Evolutionary conservation across 495 filamentous ascomycete genomes (phyloP).

Genomic region (Schizothecium vesticola): DNA sequence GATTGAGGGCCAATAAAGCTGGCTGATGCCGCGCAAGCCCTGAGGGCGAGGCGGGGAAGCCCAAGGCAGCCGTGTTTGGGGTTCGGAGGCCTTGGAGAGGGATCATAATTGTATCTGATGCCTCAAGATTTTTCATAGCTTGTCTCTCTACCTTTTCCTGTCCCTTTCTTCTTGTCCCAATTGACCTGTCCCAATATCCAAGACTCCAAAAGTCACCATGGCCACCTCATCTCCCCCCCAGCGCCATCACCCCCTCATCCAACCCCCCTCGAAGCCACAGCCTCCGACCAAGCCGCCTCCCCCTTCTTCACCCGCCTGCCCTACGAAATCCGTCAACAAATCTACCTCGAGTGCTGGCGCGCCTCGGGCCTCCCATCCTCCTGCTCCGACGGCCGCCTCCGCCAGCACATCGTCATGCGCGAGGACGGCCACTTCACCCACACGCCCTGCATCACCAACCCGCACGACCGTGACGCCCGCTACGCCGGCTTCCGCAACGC

Average conservation of each 20-base stretch:
- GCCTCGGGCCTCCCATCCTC: neutral
- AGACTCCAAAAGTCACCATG: neutral
- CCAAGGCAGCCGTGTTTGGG: neutral
- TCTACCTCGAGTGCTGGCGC: constrained; percentile 24
- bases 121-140: neutral
- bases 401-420: constrained; percentile 11
- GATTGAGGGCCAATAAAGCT: neutral
- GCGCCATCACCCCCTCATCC: neutral
- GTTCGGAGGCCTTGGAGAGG: neutral
- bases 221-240: neutral
- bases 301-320: constrained; percentile 26
- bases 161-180: neutral
- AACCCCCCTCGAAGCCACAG: neutral
- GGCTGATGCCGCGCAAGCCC: neutral
- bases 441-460: constrained; percentile 13
- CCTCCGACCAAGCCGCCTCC: constrained; percentile 15
- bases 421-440: neutral
- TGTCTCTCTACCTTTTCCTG: neutral
- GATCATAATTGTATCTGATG: neutral
- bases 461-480: constrained; percentile 8
- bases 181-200: neutral
- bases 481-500: constrained; percentile 6
- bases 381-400: neutral
- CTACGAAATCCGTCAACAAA: constrained; percentile 24
- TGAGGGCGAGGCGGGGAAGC: neutral